phyloP scores from a whole-genome alignment of 1,139 yeast genomes.

The Meyerozyma elateridarum region DNA sequence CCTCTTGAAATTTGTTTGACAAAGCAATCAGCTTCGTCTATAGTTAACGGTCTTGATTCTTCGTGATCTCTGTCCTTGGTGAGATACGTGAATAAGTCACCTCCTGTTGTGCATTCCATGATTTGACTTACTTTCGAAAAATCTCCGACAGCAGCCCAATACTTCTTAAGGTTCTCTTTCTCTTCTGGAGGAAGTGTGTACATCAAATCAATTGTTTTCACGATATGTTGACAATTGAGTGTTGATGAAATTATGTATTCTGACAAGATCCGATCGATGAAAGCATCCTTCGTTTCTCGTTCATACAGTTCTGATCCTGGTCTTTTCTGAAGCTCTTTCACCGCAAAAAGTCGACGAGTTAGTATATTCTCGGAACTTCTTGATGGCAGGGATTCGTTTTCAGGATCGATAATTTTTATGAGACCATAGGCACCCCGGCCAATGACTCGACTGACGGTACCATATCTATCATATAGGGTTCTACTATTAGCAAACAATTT shows the following conservation, averaged over 20 bases:
- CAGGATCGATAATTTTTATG: conserved; percentile 56
- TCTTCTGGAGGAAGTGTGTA: conserved; percentile 19
- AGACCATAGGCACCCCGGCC: conserved; percentile 88
- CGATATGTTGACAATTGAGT: conserved; percentile 64
- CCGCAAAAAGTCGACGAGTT: conserved; percentile 62
- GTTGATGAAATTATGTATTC: conserved; percentile 76
- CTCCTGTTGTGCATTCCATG: conserved; percentile 76
- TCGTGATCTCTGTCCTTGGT: conserved; percentile 17
- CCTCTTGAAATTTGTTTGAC: conserved; percentile 65
- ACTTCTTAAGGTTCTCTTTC: conserved; percentile 4
- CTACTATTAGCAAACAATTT: conserved; percentile 17
- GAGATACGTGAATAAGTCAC: conserved; percentile 52
- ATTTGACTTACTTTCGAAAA: conserved; percentile 61
- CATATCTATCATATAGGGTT: conserved; percentile 56
- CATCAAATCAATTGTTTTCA: conserved; percentile 66
- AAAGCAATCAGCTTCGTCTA: conserved; percentile 65
- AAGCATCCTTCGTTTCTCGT: conserved; percentile 54
- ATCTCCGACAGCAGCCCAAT: conserved; percentile 4
- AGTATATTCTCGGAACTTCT: too few relatives aligned
- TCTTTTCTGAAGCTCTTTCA: conserved; percentile 52
- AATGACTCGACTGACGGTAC: conserved; percentile 71
- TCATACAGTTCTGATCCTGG: conserved; percentile 31
- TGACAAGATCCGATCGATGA: conserved; percentile 64
- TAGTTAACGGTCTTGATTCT: conserved; percentile 19
- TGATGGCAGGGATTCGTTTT: too few relatives aligned